Evolutionary conservation across 2,329 filamentous ascomycete species (phyloP).

Genomic region (Chaetomiaceae sp.): DNA sequence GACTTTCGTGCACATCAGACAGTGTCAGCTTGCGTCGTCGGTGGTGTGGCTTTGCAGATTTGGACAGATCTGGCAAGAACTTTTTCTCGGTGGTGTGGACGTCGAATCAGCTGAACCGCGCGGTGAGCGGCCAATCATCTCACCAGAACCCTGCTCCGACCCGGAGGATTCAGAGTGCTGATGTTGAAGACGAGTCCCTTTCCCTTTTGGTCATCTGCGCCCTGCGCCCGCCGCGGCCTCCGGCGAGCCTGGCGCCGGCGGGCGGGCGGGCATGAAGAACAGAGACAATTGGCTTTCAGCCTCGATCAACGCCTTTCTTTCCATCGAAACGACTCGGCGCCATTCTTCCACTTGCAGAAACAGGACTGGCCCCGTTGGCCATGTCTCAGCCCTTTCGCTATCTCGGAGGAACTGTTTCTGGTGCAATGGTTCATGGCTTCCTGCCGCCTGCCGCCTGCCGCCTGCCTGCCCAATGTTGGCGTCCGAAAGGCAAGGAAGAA

Average conservation of each 20-base stretch:
- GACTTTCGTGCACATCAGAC: neutral
- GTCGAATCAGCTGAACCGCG: conserved; percentile 6
- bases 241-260: too few relatives aligned
- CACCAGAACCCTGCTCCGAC: neutral
- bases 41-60: neutral
- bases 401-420: conserved; percentile 3
- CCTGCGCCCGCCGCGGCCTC: too few relatives aligned
- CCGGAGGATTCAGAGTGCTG: conserved; percentile 1
- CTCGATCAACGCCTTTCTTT: neutral
- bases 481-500: neutral
- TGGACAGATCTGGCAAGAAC: neutral
- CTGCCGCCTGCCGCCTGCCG: too few relatives aligned
- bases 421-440: conserved; percentile 2
- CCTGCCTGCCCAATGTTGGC: neutral
- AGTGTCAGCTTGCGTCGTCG: conserved; percentile 1
- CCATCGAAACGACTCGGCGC: neutral
- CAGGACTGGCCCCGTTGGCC: neutral
- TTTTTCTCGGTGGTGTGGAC: neutral
- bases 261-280: too few relatives aligned
- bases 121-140: conserved; percentile 11
- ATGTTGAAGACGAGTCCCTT: neutral
- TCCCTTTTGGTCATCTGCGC: too few relatives aligned
- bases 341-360: neutral
- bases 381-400: neutral
- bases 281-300: too few relatives aligned